Conservation (phyloP, 352 stramenopile species). For the Pythium scleroteichum region DNA sequence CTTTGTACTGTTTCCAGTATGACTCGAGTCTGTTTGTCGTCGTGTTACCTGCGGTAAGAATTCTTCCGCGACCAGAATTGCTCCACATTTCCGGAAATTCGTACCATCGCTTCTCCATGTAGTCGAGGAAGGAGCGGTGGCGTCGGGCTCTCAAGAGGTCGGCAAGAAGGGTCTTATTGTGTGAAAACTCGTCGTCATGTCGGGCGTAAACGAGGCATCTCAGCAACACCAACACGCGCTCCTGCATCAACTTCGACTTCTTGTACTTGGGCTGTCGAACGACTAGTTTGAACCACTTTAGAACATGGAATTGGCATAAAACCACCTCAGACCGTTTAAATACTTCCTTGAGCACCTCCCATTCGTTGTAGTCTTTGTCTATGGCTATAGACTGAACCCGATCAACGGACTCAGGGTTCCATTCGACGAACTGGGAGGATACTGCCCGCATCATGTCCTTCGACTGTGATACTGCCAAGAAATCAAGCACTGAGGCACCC, state of each 20-base stretch:
- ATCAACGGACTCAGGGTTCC: not conserved
- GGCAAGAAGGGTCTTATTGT: not conserved
- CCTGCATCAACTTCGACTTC: not conserved
- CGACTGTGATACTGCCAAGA: conserved; percentile 16
- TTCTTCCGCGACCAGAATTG: not conserved
- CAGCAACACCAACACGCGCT: not conserved
- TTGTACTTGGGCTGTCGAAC: not conserved
- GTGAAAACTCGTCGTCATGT: not conserved
- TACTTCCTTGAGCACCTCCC: conserved; percentile 3
- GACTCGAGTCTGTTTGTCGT: conserved; percentile 11
- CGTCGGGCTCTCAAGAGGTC: not conserved
- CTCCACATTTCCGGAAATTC: not conserved
- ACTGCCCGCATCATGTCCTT: conserved; percentile 17
- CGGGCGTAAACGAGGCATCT: too few relatives aligned
- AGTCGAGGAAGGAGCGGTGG: not conserved
- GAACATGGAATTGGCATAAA: conserved; percentile 30
- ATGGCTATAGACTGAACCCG: conserved; percentile 18
- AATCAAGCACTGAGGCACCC: conserved; percentile 23
- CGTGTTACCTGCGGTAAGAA: conserved; percentile 8
- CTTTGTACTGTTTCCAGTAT: conserved; percentile 8
- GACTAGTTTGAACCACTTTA: conserved; percentile 14
- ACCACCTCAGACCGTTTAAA: conserved; percentile 10
- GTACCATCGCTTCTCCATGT: conserved; percentile 8
- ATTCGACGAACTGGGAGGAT: not conserved
- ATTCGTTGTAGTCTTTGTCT: conserved; percentile 32